Conservation (phyloP, 306 rosid genomes). For the Crataegus laevigata region DNA sequence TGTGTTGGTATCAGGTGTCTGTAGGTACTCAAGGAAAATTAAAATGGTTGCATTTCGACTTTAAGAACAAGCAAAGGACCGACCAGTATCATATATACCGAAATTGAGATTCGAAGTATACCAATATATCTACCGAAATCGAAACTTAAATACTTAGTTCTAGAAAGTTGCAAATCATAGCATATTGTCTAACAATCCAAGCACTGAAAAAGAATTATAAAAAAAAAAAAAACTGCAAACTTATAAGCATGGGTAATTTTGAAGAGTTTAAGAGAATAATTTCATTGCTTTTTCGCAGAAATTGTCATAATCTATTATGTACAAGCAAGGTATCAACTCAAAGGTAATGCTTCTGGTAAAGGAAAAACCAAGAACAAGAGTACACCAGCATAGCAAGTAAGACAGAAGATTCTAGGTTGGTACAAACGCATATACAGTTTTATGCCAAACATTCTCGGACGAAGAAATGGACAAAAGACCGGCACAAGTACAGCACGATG, state of each 20-base stretch:
- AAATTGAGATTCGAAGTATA: no score
- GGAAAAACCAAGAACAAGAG: background rate
- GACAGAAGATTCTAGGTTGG: conserved; percentile 1
- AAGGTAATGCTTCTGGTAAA: background rate
- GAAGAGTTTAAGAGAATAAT: background rate
- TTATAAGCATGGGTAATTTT: background rate
- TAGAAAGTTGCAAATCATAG: background rate
- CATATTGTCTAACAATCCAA: background rate
- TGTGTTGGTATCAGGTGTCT: background rate
- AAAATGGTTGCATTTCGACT: background rate
- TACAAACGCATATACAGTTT: background rate
- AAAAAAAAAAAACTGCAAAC: background rate
- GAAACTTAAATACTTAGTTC: background rate
- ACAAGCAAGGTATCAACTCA: background rate
- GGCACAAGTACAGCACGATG: background rate
- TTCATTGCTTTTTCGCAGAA: background rate
- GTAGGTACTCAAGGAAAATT: background rate
- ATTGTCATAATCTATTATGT: background rate
- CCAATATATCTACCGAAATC: no score
- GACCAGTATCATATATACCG: no score
- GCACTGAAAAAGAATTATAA: background rate
- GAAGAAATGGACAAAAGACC: conserved; percentile 2
- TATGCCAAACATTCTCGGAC: conserved; percentile 1
- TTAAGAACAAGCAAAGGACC: background rate
- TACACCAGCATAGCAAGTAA: background rate